Percentiles rank a stretch among this genome's conserved stretches.
Conservation (phyloP, 306 rosid genomes). For the Alnus rubra region DNA sequence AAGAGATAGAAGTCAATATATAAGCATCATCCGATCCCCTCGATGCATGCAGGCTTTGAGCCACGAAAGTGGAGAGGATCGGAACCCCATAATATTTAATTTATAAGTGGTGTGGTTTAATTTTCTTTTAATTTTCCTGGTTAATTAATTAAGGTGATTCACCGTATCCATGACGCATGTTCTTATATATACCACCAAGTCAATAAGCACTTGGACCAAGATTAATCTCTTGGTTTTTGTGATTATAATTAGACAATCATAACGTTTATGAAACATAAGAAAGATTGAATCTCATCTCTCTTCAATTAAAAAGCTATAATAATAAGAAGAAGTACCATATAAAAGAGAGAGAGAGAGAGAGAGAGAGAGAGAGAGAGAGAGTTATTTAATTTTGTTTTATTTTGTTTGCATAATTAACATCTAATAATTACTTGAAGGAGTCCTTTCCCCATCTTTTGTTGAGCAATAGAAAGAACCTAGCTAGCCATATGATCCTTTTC, state of each 20-base stretch:
- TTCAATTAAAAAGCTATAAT: background rate
- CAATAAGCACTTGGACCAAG: constrained; percentile 42
- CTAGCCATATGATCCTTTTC: too few relatives aligned
- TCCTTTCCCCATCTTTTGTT: background rate
- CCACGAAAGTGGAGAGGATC: constrained; percentile 45
- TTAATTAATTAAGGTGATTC: constrained; percentile 12
- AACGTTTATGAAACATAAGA: constrained; percentile 29
- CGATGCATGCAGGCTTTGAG: too few relatives aligned
- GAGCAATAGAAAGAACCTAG: background rate
- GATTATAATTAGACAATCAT: constrained; percentile 47
- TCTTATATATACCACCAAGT: constrained; percentile 16
- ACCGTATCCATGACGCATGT: constrained; percentile 39
- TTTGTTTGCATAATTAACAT: background rate
- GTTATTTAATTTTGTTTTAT: too few relatives aligned
- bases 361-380: too few relatives aligned
- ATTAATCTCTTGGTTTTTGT: constrained; percentile 29
- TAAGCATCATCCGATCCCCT: too few relatives aligned
- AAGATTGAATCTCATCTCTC: background rate
- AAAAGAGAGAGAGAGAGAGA: too few relatives aligned
- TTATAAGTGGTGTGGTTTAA: too few relatives aligned
- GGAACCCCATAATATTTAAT: background rate
- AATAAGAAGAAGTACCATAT: background rate
- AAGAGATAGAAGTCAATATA: too few relatives aligned
- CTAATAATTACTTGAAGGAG: background rate
- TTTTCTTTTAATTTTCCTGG: too few relatives aligned